phyloP scores from a whole-genome alignment of 108 stramenopile genomes.

The Cyclotella kingstonii region DNA sequence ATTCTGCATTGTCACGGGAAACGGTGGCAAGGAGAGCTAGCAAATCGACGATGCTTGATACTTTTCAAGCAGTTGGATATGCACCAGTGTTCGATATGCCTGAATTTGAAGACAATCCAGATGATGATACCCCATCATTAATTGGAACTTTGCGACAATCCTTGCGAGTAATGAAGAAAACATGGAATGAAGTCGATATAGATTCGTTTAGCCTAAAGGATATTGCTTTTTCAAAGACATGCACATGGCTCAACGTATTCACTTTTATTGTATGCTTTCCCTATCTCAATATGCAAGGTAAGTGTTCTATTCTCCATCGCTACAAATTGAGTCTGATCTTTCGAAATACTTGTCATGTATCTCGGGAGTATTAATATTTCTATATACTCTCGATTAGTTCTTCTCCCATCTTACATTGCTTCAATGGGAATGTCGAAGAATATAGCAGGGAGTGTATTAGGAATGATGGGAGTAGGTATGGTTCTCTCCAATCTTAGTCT shows the following conservation, averaged over 20 bases:
- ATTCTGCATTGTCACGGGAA: not conserved
- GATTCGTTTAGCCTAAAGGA: not conserved
- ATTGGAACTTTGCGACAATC: not conserved
- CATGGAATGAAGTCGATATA: not conserved
- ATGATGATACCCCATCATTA: not conserved
- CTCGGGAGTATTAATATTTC: not conserved
- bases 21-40: not conserved
- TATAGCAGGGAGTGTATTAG: constrained; percentile 2
- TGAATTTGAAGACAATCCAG: not conserved
- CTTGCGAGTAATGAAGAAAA: not conserved
- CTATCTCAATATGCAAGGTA: constrained; percentile 4
- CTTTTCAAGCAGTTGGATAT: not conserved
- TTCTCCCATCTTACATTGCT: constrained; percentile 2
- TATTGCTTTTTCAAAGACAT: constrained; percentile 1
- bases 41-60: not conserved
- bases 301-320: not conserved
- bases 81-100: not conserved
- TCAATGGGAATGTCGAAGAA: constrained; percentile 1
- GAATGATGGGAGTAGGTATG: constrained; percentile 2
- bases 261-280: constrained; percentile 14
- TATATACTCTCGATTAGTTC: not conserved
- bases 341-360: not conserved
- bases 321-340: not conserved
- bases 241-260: constrained; percentile 3
- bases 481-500: constrained; percentile 3